Percentiles rank a stretch among this genome's conserved stretches.
phyloP scores from a whole-genome alignment of 2,329 filamentous ascomycete species.

The Ophiostoma triangulosporum region DNA sequence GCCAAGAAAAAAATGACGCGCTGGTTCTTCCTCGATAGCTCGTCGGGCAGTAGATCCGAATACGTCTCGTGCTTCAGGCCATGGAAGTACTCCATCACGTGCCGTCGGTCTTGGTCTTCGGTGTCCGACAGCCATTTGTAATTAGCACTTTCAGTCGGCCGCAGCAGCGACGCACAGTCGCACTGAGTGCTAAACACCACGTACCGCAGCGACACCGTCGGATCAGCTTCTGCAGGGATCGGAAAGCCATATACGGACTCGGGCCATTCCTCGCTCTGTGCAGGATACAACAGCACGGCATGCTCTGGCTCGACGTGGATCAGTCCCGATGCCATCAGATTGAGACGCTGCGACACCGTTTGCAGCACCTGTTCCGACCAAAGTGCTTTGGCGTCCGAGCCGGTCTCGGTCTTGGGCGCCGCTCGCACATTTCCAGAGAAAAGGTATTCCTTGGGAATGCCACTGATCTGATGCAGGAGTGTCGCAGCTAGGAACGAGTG shows the following conservation, averaged over 20 bases:
- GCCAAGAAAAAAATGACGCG: conserved; percentile 28
- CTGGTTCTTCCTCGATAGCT: background rate
- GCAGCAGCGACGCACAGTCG: conserved; percentile 13
- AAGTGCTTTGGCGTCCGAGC: background rate
- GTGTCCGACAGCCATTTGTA: background rate
- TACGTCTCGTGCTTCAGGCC: conserved; percentile 21
- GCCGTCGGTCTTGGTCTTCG: conserved; percentile 9
- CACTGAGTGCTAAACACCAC: conserved; percentile 23
- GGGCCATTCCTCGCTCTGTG: conserved; percentile 24
- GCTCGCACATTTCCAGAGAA: conserved; percentile 17
- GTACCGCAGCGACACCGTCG: conserved; percentile 20
- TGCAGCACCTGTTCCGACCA: background rate
- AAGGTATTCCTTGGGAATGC: conserved; percentile 12
- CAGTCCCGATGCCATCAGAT: conserved; percentile 19
- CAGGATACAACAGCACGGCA: conserved; percentile 28
- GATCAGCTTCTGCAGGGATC: background rate
- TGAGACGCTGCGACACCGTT: background rate
- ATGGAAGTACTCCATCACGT: conserved; percentile 17
- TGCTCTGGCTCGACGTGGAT: conserved; percentile 20
- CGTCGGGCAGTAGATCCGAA: conserved; percentile 2
- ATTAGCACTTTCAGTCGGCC: background rate
- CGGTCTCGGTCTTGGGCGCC: background rate
- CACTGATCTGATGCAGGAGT: conserved; percentile 10
- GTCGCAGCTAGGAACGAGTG: conserved; percentile 19
- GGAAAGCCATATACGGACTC: conserved; percentile 11